phyloP scores from a whole-genome alignment of 1,284 basidiomycete species.

The Moniliophthora roreri region DNA sequence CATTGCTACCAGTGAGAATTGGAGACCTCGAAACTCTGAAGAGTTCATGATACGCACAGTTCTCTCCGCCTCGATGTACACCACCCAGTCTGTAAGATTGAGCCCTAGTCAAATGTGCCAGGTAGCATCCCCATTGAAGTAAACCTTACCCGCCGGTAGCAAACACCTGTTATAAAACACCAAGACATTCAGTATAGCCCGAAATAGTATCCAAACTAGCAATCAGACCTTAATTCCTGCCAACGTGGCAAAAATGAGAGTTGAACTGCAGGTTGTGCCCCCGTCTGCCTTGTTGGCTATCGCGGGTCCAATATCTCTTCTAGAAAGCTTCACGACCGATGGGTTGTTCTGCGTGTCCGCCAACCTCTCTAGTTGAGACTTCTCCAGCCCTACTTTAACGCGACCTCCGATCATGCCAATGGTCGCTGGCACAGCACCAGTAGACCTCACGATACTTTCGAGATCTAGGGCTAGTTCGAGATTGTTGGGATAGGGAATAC shows the following conservation, averaged over 20 bases:
- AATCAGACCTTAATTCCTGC: slow-evolving; percentile 75
- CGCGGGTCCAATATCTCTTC: slow-evolving; percentile 83
- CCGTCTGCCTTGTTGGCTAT: slow-evolving; percentile 73
- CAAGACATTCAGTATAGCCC: no score
- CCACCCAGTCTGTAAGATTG: slow-evolving; percentile 66
- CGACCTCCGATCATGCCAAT: slow-evolving; percentile 85
- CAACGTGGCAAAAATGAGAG: slow-evolving; percentile 78
- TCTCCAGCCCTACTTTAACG: slow-evolving; percentile 82
- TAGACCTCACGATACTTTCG: slow-evolving; percentile 76
- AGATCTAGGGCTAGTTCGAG: slow-evolving; percentile 72
- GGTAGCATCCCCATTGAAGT: neutral
- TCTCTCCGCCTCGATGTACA: slow-evolving; percentile 92
- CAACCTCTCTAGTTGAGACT: slow-evolving; percentile 68
- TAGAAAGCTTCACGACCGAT: slow-evolving; percentile 73
- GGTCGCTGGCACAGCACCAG: slow-evolving; percentile 85
- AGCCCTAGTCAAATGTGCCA: slow-evolving; percentile 3
- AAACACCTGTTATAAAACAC: slow-evolving; percentile 63
- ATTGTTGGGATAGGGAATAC: slow-evolving; percentile 82
- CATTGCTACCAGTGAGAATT: slow-evolving; percentile 61
- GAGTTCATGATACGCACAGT: slow-evolving; percentile 49
- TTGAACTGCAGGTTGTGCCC: slow-evolving; percentile 86
- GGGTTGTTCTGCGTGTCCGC: slow-evolving; percentile 55
- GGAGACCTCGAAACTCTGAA: slow-evolving; percentile 10
- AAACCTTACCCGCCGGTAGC: slow-evolving; percentile 74
- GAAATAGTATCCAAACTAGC: no score